Percentiles rank a stretch among this genome's conserved stretches.
These are phyloP conservation scores for Dioscorea cayenensis DNA, from an alignment of 116 monocot genomes.

Conservation along the genomic window DNA sequence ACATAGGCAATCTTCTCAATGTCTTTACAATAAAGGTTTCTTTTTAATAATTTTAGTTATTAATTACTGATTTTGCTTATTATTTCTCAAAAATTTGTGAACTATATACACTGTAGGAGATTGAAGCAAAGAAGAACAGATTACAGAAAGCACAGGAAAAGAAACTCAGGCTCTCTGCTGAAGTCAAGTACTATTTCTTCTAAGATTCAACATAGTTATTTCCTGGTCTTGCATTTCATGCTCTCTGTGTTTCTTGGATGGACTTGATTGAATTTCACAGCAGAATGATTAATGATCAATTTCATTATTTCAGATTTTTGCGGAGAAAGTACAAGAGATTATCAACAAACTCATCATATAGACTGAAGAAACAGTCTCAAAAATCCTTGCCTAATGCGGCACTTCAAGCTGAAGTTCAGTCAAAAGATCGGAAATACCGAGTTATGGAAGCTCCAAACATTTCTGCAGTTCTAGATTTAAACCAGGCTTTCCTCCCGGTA, in stretches of 20 bases:
- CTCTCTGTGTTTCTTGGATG: background rate
- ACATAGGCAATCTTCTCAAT: background rate
- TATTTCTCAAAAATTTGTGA: background rate
- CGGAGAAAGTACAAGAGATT: conserved; percentile 30
- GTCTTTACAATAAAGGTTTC: background rate
- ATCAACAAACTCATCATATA: conserved; percentile 11
- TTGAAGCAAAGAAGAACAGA: conserved; percentile 35
- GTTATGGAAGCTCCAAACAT: conserved; percentile 24
- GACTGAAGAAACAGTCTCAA: conserved; percentile 24
- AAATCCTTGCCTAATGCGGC: conserved; percentile 9
- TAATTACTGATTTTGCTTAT: background rate
- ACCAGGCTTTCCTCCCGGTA: conserved; percentile 56
- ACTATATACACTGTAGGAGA: background rate
- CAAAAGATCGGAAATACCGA: conserved; percentile 18
- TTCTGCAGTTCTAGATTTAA: conserved; percentile 53
- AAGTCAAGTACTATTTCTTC: conserved; percentile 42
- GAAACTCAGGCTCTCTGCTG: conserved; percentile 33
- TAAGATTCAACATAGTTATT: background rate
- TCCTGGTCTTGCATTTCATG: background rate
- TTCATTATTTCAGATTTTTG: conserved; percentile 12
- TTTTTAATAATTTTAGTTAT: background rate
- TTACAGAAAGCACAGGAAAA: conserved; percentile 33
- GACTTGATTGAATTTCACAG: background rate
- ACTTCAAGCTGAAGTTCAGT: background rate
- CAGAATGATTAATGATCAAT: background rate